phyloP scores from a whole-genome alignment of 2,329 filamentous ascomycete genomes.

The Curvularia eragrostidis region DNA sequence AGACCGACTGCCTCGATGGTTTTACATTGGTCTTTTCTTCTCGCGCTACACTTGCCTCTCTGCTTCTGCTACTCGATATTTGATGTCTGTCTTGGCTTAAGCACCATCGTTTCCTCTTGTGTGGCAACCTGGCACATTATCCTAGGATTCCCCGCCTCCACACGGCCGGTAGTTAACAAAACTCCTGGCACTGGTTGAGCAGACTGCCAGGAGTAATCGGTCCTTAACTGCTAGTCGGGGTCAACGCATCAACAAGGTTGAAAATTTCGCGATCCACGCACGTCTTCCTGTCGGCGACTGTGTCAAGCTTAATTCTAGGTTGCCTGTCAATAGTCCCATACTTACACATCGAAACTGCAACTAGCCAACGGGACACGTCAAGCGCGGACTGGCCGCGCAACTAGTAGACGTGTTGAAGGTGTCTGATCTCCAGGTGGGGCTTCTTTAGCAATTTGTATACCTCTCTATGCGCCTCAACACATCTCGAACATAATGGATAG shows the following conservation, averaged over 20 bases:
- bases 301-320: neutral
- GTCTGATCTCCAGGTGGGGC: conserved; percentile 41
- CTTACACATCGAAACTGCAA: conserved; percentile 2
- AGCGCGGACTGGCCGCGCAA: neutral
- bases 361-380: neutral
- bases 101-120: neutral
- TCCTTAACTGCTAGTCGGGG: neutral
- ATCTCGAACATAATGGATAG: neutral
- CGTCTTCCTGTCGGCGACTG: neutral
- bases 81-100: conserved; percentile 4
- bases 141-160: conserved; percentile 1
- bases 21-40: conserved; percentile 12
- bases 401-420: conserved; percentile 16
- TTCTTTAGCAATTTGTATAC: neutral
- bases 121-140: neutral
- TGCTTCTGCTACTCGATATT: neutral
- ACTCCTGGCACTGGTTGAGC: neutral
- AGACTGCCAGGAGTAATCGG: neutral
- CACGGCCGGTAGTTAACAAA: neutral
- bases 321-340: conserved; percentile 5
- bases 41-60: conserved; percentile 6
- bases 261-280: neutral
- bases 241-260: neutral
- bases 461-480: neutral
- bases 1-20: conserved; percentile 1